Evolutionary conservation across 352 stramenopile genomes (phyloP).

Genomic region (Aphanomyces invadans): DNA sequence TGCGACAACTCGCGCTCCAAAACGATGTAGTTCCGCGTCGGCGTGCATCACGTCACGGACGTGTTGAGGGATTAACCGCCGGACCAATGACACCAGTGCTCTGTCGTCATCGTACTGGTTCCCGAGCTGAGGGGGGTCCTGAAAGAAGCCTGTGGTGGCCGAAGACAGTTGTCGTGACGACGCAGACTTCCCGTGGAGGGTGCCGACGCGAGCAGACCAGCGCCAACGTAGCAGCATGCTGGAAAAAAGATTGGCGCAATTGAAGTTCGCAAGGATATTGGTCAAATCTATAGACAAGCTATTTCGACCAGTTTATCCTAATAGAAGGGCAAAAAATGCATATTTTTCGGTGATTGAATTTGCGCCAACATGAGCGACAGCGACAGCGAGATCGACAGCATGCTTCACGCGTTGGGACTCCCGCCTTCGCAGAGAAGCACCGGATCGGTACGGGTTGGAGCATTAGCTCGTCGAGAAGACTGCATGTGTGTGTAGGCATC

Average conservation of each 20-base stretch:
- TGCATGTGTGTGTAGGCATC: background rate
- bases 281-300: background rate
- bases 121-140: background rate
- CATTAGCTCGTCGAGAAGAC: background rate
- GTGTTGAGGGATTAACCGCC: background rate
- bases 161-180: no score
- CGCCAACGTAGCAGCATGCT: background rate
- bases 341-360: background rate
- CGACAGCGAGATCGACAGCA: conserved; percentile 3
- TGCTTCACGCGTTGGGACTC: conserved; percentile 3
- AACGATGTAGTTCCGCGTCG: conserved; percentile 1
- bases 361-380: background rate
- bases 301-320: background rate
- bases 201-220: no score
- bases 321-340: background rate
- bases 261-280: no score
- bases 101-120: background rate
- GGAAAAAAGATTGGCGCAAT: no score
- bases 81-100: background rate
- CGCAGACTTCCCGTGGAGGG: no score
- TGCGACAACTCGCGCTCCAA: background rate
- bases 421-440: background rate
- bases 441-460: background rate
- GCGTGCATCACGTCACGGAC: background rate
- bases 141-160: background rate